phyloP scores from a whole-genome alignment of 148 eudicot species.

The Suaeda aralocaspica region DNA sequence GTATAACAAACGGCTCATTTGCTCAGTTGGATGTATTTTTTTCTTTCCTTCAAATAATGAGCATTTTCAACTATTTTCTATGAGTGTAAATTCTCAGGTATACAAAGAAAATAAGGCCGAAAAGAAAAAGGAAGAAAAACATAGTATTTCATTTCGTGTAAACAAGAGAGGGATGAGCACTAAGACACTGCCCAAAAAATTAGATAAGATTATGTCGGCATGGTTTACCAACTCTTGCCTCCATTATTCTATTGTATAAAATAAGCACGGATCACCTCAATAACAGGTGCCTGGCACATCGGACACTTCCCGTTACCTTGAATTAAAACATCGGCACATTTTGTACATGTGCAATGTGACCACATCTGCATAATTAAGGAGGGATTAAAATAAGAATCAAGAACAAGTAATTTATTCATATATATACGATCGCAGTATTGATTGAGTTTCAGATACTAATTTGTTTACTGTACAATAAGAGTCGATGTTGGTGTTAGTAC shows the following conservation, averaged over 20 bases:
- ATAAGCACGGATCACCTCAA: slow-evolving; percentile 78
- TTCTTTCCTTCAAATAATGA: slow-evolving; percentile 15
- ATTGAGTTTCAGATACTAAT: neutral
- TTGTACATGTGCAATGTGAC: slow-evolving; percentile 91
- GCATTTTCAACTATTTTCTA: slow-evolving; percentile 7
- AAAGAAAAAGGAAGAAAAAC: too few relatives aligned
- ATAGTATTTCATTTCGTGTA: neutral
- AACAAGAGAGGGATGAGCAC: slow-evolving; percentile 15
- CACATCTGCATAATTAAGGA: slow-evolving; percentile 51
- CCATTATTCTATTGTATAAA: slow-evolving; percentile 51
- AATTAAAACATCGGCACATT: slow-evolving; percentile 63
- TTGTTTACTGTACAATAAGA: slow-evolving; percentile 67
- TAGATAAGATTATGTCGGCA: slow-evolving; percentile 5
- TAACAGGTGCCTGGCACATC: slow-evolving; percentile 81
- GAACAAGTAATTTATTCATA: neutral
- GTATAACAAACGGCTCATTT: slow-evolving; percentile 7
- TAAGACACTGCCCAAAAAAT: slow-evolving; percentile 7
- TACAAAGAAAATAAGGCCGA: slow-evolving; percentile 21
- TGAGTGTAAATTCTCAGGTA: slow-evolving; percentile 9
- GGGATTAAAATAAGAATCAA: too few relatives aligned
- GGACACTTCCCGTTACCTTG: slow-evolving; percentile 62
- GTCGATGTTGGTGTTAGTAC: slow-evolving; percentile 57
- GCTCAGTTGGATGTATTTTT: neutral
- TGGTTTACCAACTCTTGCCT: neutral
- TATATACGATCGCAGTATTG: neutral